phyloP scores from a whole-genome alignment of 164 flowering plant species.

The Malania oleifera region DNA sequence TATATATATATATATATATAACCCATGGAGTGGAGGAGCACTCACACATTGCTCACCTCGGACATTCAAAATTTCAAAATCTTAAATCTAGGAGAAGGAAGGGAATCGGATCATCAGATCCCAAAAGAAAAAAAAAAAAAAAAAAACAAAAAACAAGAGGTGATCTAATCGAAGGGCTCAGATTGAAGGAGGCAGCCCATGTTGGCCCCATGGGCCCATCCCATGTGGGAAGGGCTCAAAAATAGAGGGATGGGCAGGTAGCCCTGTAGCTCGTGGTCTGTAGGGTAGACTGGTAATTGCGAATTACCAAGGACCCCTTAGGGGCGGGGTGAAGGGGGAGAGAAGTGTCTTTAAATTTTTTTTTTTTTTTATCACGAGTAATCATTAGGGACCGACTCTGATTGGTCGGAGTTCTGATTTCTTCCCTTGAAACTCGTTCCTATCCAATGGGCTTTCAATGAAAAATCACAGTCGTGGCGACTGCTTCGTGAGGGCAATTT shows the following conservation, averaged over 20 bases:
- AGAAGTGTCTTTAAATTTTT: constrained; percentile 9
- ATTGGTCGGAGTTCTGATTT: constrained; percentile 12
- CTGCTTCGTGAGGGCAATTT: constrained; percentile 14
- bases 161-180: background rate
- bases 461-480: too few relatives aligned
- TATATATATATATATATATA: too few relatives aligned
- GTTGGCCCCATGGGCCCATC: background rate
- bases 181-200: constrained; percentile 10
- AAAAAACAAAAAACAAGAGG: background rate
- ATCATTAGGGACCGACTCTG: constrained; percentile 24
- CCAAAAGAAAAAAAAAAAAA: background rate
- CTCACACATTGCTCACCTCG: too few relatives aligned
- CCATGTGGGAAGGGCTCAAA: too few relatives aligned
- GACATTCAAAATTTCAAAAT: background rate
- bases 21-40: too few relatives aligned
- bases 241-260: too few relatives aligned
- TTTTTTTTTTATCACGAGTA: constrained; percentile 13
- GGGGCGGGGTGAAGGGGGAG: too few relatives aligned
- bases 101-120: background rate
- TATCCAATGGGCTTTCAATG: constrained; percentile 2
- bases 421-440: constrained; percentile 12
- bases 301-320: background rate
- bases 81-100: background rate
- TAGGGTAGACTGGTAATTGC: too few relatives aligned
- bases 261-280: too few relatives aligned